Base-by-base conservation (phyloP, 768 basidiomycete species). In the Dacryopinax spathularia region DNA sequence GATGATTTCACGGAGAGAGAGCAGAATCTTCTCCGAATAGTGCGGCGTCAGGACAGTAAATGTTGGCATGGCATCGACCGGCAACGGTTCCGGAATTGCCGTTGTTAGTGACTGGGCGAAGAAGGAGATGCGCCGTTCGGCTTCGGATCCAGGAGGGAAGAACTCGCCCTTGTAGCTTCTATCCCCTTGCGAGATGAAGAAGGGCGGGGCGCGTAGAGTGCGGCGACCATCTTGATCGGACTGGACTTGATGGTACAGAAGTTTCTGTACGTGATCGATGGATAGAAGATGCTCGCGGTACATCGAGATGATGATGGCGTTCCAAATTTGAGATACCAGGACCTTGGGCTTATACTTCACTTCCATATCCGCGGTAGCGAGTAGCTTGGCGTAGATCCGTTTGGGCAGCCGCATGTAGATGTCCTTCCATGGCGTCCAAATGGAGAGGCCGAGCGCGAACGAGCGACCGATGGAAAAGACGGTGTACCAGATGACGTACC, bases 401-500 rank as follows among this genome's bases (percentile, higher is more conserved):
- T 98, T 99, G 25, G 96, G 96, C 65, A 99, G 77, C 44, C 96
- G 81, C 18, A 90, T 91, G 76, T 87, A 99, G 73, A 99, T 96
- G 72, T 97, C 95, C 75, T 86, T 87, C 96, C 95, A 99, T 1
- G 96, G 96, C 2, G 96, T 98, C 96, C 96, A 98, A 66, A 99
- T 95, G 33, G 90, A 93, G 60, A 99, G 80, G 6, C 95, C 96
- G 60, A 98, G 81, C 25, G 83, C 79, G 76, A 99, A 99, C 18
- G 86, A 89, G 62, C 94, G 82, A 25, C 79, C 87, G 69, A 94
- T 90, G 71, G 86, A 88, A 77, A 89, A 89, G 63, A 93, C 89
- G 10, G 92, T 94, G 75, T 97, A 97, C 95, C 95, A 97, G 72
- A 97, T 97, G 77, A 98, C 94, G 72, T 94, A 99, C 96, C 96